Evolutionary conservation across 441 rosid species (phyloP), one percentile per base, ranked within the genome.

Genomic region (Aquilaria agallochum): DNA sequence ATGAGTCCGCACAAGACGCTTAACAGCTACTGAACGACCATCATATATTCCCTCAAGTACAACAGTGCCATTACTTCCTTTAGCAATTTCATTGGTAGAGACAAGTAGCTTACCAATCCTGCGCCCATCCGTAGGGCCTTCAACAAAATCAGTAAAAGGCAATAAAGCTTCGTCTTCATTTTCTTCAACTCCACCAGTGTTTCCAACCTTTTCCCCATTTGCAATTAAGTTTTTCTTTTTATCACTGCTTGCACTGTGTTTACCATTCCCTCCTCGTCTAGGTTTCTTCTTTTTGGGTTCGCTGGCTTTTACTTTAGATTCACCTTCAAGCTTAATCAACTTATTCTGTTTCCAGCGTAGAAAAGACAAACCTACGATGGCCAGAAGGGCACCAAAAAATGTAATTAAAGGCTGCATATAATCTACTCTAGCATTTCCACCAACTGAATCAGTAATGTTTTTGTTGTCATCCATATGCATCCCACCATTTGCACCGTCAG

Each of bases 51-150:
- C 97, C 67, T 91, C 97, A 59, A 91, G 81, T 31, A 89, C 94
- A 71, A 91, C 77, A 14, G 97, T 89, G 58, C 96, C 96, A 55
- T 92, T 85, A 61, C 96, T 89, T 14, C 97, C 96, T 76, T 78
- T 83, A 51, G 95, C 97, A 72, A 92, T 92, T 76, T 89, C 96
- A 73, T 67, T 77, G 78, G 70, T 80, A 30, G 80, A 84, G 50
- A 89, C 85, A 31, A 78, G 46, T 55, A 91, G 68, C 69, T 83
- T 89, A n/a, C 96, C 97, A 53, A 91, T 85, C 51, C 71, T 80
- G 62, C 90, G 89, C 55, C 89, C 94, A 67, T 78, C 80, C 6
- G 50, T 44, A 46, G 34, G 58, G 56, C 61, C 72, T 56, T 75
- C 83, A 68, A 58, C 73, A 68, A 70, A 53, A 70, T 70, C 72